Evolutionary conservation across 2,329 filamentous ascomycete genomes (phyloP).

Genomic region (Zalaria obscura): DNA sequence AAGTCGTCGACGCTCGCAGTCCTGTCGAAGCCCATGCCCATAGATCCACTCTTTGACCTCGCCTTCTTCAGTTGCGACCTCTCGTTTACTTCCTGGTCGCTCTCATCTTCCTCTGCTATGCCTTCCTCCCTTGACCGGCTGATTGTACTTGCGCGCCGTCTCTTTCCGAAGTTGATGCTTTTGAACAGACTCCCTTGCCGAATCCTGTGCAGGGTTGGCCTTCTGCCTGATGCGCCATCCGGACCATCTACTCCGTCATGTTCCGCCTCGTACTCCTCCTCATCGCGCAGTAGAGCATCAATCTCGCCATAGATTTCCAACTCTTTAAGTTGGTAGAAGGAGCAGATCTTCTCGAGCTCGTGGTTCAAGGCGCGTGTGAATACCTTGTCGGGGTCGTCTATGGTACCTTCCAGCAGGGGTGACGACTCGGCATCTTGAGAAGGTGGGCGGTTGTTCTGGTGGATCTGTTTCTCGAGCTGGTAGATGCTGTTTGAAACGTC

Average conservation of each 20-base stretch:
- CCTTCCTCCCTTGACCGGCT: slow-evolving; percentile 32
- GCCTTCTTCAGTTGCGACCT: slow-evolving; percentile 26
- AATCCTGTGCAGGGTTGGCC: slow-evolving; percentile 17
- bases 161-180: slow-evolving; percentile 28
- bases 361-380: slow-evolving; percentile 72
- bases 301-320: slow-evolving; percentile 73
- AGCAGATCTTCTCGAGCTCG: slow-evolving; percentile 86
- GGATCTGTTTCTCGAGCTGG: slow-evolving; percentile 72
- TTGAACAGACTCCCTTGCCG: slow-evolving; percentile 39
- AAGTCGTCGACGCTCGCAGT: slow-evolving; percentile 1
- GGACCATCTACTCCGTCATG: slow-evolving; percentile 25
- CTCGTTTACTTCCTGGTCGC: slow-evolving; percentile 48
- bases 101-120: slow-evolving; percentile 41
- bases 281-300: slow-evolving; percentile 60
- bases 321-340: slow-evolving; percentile 84
- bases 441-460: slow-evolving; percentile 40
- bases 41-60: slow-evolving; percentile 9
- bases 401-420: slow-evolving; percentile 56
- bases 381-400: slow-evolving; percentile 59
- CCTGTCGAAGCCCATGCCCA: slow-evolving; percentile 4
- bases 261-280: slow-evolving; percentile 52
- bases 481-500: slow-evolving; percentile 58
- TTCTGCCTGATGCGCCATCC: slow-evolving; percentile 18
- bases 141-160: slow-evolving; percentile 29
- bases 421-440: slow-evolving; percentile 65